A percentile compares a stretch with the other conserved stretches of the same genome.
Conservation (phyloP, 2,329 filamentous ascomycete genomes). For the Aspergillus sp. region DNA sequence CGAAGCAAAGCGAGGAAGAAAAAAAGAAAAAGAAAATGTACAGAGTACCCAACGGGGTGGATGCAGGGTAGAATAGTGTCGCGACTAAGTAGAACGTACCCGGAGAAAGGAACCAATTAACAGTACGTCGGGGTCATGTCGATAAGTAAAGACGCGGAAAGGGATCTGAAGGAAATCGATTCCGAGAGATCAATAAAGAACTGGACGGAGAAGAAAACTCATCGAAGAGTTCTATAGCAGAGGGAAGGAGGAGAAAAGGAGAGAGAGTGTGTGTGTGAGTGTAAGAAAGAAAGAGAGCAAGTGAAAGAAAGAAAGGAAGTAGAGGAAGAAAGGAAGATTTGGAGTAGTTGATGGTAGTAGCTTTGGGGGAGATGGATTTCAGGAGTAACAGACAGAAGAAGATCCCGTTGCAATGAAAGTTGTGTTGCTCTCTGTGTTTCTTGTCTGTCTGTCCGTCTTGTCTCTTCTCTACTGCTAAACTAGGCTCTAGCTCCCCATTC, state of each 20-base stretch:
- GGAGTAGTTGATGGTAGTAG: constrained; percentile 1
- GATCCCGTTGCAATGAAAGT: not conserved
- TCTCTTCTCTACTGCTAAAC: too few relatives aligned
- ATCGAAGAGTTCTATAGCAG: not conserved
- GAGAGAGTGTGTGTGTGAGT: not conserved
- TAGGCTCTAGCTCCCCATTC: too few relatives aligned
- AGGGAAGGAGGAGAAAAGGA: not conserved
- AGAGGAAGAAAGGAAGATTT: not conserved
- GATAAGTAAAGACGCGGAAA: not conserved
- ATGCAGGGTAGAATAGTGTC: constrained; percentile 14
- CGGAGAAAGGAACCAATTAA: constrained; percentile 21
- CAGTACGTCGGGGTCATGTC: constrained; percentile 15
- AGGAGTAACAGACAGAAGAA: constrained; percentile 4
- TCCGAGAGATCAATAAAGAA: constrained; percentile 6
- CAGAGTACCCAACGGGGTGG: not conserved
- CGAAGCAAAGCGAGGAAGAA: constrained; percentile 11
- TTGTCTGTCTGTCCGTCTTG: too few relatives aligned
- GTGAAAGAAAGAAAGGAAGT: not conserved
- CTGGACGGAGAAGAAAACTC: not conserved
- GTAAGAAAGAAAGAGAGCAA: not conserved
- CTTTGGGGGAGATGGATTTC: constrained; percentile 1
- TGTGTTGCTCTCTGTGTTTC: not conserved
- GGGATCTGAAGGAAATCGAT: not conserved
- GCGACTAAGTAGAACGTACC: constrained; percentile 18
- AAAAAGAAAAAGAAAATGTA: constrained; percentile 5